Evolutionary conservation across 2,329 filamentous ascomycete genomes (phyloP).

Genomic region (Arthrobotrys pseudoclavata): DNA sequence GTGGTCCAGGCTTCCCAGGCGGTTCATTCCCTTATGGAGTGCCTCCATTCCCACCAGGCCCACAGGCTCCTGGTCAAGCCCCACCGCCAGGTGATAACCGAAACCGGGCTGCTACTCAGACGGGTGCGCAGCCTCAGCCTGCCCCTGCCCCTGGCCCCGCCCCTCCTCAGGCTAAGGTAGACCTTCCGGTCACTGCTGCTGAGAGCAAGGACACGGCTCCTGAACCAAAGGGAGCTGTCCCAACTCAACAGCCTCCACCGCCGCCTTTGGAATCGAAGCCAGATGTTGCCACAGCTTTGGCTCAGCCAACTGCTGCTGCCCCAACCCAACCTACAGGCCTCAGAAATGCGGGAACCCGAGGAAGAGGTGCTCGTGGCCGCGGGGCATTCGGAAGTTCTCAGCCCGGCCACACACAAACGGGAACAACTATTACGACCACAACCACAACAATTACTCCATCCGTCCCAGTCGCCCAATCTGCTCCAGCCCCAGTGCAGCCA

Average conservation of each 20-base stretch:
- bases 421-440: constrained; percentile 45
- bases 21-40: constrained; percentile 50
- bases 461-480: neutral
- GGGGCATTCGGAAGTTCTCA: constrained; percentile 50
- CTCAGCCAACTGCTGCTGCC: constrained; percentile 22
- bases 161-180: constrained; percentile 34
- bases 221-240: constrained; percentile 13
- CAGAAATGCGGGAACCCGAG: constrained; percentile 37
- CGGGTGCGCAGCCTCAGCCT: constrained; percentile 14
- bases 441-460: constrained; percentile 31
- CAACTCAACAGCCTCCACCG: constrained; percentile 34
- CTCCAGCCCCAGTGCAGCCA: constrained; percentile 1
- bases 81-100: constrained; percentile 26
- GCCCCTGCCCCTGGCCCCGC: neutral
- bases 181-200: constrained; percentile 25
- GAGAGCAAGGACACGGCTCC: constrained; percentile 27
- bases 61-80: constrained; percentile 26
- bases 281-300: constrained; percentile 50
- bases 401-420: constrained; percentile 54
- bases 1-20: constrained; percentile 38
- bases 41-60: constrained; percentile 42
- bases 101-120: constrained; percentile 36
- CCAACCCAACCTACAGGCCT: constrained; percentile 47
- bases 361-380: constrained; percentile 44
- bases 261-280: constrained; percentile 56